phyloP scores from a whole-genome alignment of 192 early-diverging fungal genomes.

The Coemansia sp. region DNA sequence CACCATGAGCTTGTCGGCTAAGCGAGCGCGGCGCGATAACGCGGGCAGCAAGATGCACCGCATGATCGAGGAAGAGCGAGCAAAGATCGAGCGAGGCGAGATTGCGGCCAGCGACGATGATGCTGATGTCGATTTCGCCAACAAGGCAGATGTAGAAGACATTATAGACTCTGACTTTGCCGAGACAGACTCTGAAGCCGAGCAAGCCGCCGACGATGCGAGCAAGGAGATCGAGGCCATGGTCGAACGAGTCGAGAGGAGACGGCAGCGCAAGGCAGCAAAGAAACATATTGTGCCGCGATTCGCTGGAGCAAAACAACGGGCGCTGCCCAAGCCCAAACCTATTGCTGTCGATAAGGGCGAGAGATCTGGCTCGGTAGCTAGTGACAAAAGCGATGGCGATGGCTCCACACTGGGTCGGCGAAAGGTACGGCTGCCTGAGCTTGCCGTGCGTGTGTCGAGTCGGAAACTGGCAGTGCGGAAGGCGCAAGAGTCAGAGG shows the following conservation, averaged over 20 bases:
- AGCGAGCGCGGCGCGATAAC: constrained; percentile 46
- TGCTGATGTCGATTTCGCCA: constrained; percentile 44
- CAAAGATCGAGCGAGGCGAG: constrained; percentile 43
- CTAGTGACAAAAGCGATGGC: neutral
- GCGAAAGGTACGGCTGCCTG: constrained; percentile 8
- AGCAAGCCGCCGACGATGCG: constrained; percentile 26
- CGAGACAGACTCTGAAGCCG: constrained; percentile 53
- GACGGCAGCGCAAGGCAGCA: constrained; percentile 35
- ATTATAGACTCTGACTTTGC: constrained; percentile 47
- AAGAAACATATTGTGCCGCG: constrained; percentile 41
- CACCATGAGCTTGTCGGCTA: constrained; percentile 2
- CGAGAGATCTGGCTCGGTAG: neutral
- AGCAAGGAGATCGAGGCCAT: constrained; percentile 30
- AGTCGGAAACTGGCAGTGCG: constrained; percentile 45
- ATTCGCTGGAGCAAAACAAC: constrained; percentile 29
- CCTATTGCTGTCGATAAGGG: neutral
- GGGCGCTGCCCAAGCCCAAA: neutral
- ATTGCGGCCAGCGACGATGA: constrained; percentile 41
- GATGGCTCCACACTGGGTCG: neutral
- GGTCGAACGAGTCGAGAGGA: constrained; percentile 28
- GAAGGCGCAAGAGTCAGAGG: constrained; percentile 44
- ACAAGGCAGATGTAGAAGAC: constrained; percentile 37
- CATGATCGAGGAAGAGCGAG: constrained; percentile 50
- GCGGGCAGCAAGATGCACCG: constrained; percentile 50
- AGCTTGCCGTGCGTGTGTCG: constrained; percentile 37